phyloP scores from a whole-genome alignment of 108 stramenopile genomes.

The Ochromonas danica region DNA sequence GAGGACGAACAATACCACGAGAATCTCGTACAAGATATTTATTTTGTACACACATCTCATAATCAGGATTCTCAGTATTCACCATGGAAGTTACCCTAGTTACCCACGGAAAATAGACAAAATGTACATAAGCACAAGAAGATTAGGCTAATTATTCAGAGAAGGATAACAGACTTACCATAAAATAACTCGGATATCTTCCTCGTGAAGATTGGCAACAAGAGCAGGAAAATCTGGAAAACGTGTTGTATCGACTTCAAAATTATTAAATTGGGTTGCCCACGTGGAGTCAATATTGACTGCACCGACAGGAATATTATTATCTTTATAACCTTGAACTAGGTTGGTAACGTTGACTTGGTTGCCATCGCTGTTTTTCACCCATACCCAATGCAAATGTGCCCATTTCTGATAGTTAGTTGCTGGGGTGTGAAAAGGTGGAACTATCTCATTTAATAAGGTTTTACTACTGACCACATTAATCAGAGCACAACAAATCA shows the following conservation, averaged over 20 bases:
- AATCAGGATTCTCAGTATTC: constrained; percentile 36
- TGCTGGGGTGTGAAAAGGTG: too few relatives aligned
- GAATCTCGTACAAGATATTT: constrained; percentile 35
- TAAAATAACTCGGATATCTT: constrained; percentile 23
- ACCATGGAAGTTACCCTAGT: constrained; percentile 41
- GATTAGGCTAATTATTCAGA: not conserved
- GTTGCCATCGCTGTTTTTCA: not conserved
- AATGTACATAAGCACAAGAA: not conserved
- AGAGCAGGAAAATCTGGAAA: constrained; percentile 39
- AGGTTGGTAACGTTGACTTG: constrained; percentile 4
- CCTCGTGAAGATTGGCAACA: constrained; percentile 4
- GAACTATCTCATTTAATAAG: too few relatives aligned
- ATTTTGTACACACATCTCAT: not conserved
- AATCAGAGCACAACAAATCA: too few relatives aligned
- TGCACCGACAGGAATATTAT: constrained; percentile 40
- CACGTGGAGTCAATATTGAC: constrained; percentile 40
- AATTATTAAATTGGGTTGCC: constrained; percentile 40
- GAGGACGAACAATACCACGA: not conserved
- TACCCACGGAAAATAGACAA: not conserved
- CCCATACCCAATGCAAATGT: constrained; percentile 36
- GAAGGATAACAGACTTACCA: constrained; percentile 27
- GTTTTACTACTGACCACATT: too few relatives aligned
- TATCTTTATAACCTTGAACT: not conserved
- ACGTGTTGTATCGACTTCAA: constrained; percentile 23
- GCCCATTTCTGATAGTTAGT: constrained; percentile 39